These are phyloP conservation scores for Aspergillus pseudonomiae DNA, from an alignment of 2,329 filamentous ascomycete species.

Conservation along the genomic window DNA sequence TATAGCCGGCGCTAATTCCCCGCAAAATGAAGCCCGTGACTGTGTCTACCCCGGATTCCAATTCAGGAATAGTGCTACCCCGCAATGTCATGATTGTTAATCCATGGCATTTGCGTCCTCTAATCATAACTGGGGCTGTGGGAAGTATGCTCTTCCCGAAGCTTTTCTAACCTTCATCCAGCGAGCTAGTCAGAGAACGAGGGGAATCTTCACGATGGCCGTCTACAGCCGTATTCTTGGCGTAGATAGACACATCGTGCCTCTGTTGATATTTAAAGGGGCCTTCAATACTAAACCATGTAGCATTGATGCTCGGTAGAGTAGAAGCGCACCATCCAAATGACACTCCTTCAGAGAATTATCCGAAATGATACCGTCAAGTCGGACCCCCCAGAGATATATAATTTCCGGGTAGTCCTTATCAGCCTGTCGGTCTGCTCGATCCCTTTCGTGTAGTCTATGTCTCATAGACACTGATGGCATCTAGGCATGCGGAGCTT, in stretches of 20 bases:
- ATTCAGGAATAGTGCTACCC: neutral
- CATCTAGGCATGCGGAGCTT: neutral
- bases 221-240: neutral
- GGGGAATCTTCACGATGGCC: neutral
- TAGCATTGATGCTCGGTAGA: neutral
- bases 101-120: neutral
- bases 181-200: neutral
- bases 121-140: neutral
- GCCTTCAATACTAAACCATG: fast-evolving
- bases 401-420: neutral
- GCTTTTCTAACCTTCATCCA: neutral
- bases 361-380: neutral
- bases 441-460: neutral
- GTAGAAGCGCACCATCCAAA: neutral
- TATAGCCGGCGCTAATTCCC: slow-evolving; percentile 7
- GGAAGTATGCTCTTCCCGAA: neutral
- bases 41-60: neutral
- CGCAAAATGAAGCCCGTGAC: neutral
- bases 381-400: neutral
- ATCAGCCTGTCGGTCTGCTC: neutral
- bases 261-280: neutral
- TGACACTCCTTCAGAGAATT: neutral
- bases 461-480: neutral
- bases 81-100: neutral
- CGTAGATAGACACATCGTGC: neutral